Percentiles rank a stretch among this genome's conserved stretches.
phyloP scores from a whole-genome alignment of 305 asterid species.

The Solanum hybrid region DNA sequence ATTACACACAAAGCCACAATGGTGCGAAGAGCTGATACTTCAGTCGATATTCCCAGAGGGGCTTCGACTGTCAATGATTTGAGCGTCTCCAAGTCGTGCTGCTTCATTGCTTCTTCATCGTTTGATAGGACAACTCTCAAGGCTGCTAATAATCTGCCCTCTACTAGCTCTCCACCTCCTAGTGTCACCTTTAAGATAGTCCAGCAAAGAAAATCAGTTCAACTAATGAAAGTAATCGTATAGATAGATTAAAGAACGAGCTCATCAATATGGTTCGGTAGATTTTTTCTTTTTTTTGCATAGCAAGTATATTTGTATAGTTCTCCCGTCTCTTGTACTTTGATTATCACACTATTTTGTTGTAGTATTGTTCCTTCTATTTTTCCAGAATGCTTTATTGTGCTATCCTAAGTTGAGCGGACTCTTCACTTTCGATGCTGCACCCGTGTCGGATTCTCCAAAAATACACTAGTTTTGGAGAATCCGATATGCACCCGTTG shows the following conservation, averaged over 20 bases:
- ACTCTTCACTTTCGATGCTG: too few relatives aligned
- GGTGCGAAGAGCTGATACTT: slow-evolving; percentile 51
- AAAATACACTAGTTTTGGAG: too few relatives aligned
- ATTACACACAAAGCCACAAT: slow-evolving; percentile 64
- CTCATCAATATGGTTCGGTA: background rate
- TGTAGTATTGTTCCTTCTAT: background rate
- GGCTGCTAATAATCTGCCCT: slow-evolving; percentile 75
- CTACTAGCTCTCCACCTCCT: slow-evolving; percentile 72
- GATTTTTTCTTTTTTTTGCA: background rate
- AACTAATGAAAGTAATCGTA: background rate
- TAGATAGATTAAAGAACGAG: background rate
- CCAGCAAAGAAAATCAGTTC: slow-evolving; percentile 5
- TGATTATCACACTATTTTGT: background rate
- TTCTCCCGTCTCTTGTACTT: background rate
- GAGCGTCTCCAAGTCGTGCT: slow-evolving; percentile 31
- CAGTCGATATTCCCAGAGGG: slow-evolving; percentile 54
- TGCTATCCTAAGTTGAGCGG: too few relatives aligned
- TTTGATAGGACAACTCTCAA: slow-evolving; percentile 51
- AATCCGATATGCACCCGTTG: too few relatives aligned
- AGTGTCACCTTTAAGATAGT: slow-evolving; percentile 48
- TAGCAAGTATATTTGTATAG: background rate
- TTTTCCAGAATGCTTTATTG: background rate
- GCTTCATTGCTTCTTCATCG: slow-evolving; percentile 46
- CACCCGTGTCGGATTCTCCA: too few relatives aligned
- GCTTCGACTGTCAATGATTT: slow-evolving; percentile 47